Evolutionary conservation across 306 rosid genomes (phyloP).

Genomic region (Boehmeria nivea): DNA sequence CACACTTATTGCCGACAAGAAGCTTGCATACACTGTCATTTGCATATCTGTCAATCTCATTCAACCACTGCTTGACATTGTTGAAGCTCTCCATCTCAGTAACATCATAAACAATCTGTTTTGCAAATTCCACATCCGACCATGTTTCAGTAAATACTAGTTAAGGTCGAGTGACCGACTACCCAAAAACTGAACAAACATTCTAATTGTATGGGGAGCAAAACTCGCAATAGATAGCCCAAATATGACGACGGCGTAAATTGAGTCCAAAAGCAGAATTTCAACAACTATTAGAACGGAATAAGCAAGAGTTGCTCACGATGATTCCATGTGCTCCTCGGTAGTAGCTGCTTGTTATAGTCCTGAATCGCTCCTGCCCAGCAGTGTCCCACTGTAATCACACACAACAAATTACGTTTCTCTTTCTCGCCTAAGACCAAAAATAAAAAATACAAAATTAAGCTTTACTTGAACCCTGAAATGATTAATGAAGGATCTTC

Average conservation of each 20-base stretch:
- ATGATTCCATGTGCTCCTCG: slow-evolving; percentile 98
- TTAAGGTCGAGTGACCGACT: neutral
- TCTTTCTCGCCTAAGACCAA: too few species aligned
- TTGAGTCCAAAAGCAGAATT: neutral
- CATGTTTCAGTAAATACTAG: neutral
- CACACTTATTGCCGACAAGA: slow-evolving; percentile 89
- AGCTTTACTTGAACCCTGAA: neutral
- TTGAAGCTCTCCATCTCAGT: slow-evolving; percentile 95
- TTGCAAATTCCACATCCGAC: slow-evolving; percentile 23
- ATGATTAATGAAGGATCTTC: too few species aligned
- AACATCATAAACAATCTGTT: slow-evolving; percentile 95
- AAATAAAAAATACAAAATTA: neutral
- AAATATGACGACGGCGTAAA: neutral
- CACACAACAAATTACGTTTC: slow-evolving; percentile 12
- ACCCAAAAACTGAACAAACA: neutral
- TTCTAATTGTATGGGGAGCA: neutral
- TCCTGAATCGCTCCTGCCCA: slow-evolving; percentile 98
- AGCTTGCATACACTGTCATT: slow-evolving; percentile 91
- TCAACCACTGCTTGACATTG: slow-evolving; percentile 96
- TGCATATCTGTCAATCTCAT: slow-evolving; percentile 92
- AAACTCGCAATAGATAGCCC: neutral
- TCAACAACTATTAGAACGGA: neutral
- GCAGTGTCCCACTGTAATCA: slow-evolving; percentile 88
- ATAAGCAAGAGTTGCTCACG: slow-evolving; percentile 35
- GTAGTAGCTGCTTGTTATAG: slow-evolving; percentile 97